These are phyloP conservation scores for Talaromyces sp. DNA, from an alignment of 2,329 filamentous ascomycete genomes.

Conservation along the genomic window DNA sequence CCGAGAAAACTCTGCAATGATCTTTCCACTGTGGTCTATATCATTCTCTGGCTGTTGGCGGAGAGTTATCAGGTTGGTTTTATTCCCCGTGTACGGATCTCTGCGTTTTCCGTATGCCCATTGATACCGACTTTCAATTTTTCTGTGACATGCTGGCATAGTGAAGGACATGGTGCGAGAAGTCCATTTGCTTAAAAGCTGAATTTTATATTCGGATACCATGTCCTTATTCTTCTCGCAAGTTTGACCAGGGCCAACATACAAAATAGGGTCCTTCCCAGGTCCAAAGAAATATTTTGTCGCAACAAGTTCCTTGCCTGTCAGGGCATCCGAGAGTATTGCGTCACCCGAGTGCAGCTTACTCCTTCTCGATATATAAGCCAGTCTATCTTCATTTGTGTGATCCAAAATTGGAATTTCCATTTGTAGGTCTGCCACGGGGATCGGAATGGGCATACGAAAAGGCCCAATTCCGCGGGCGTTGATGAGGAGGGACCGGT, in stretches of 20 bases:
- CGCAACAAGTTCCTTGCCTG: constrained; percentile 43
- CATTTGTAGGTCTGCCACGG: constrained; percentile 21
- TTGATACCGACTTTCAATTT: constrained; percentile 45
- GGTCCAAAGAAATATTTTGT: constrained; percentile 53
- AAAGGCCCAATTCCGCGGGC: constrained; percentile 23
- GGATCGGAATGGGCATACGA: constrained; percentile 31
- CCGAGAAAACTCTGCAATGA: constrained; percentile 36
- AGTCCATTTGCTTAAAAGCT: constrained; percentile 35
- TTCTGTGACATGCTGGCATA: constrained; percentile 23
- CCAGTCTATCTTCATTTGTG: constrained; percentile 30
- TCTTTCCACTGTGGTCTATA: constrained; percentile 10
- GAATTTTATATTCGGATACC: background rate
- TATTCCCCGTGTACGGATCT: constrained; percentile 28
- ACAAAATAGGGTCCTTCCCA: constrained; percentile 46
- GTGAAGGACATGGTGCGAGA: constrained; percentile 45
- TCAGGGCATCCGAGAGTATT: constrained; percentile 36
- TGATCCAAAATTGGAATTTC: constrained; percentile 27
- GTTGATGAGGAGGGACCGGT: constrained; percentile 18
- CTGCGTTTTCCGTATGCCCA: constrained; percentile 51
- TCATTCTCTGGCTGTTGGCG: constrained; percentile 7
- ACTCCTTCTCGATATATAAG: constrained; percentile 50
- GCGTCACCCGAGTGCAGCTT: constrained; percentile 46
- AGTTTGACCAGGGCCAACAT: constrained; percentile 20
- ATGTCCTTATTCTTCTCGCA: background rate
- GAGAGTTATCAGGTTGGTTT: constrained; percentile 23